Evolutionary conservation across 1,284 basidiomycete genomes (phyloP).

Genomic region (Trichosporon asahii): DNA sequence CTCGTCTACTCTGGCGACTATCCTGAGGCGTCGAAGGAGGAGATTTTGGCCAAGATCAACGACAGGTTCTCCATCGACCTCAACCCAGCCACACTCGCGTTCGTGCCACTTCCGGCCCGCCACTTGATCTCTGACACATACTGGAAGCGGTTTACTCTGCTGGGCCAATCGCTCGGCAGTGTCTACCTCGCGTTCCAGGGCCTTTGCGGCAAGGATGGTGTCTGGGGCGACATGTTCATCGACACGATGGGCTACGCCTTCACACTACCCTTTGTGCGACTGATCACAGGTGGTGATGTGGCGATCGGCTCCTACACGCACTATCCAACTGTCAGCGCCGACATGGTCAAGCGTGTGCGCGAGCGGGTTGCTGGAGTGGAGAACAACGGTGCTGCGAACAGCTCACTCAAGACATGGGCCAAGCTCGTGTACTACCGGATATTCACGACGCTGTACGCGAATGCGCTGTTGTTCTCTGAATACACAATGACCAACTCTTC

Average conservation of each 20-base stretch:
- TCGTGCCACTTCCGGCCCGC: conserved; percentile 72
- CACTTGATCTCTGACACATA: conserved; percentile 72
- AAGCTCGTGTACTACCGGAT: conserved; percentile 88
- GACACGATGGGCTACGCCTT: conserved; percentile 99
- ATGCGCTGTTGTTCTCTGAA: conserved; percentile 68
- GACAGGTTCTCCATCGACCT: conserved; percentile 78
- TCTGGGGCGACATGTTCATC: conserved; percentile 72
- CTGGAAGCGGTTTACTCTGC: conserved; percentile 84
- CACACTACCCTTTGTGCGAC: conserved; percentile 72
- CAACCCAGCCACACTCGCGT: conserved; percentile 63
- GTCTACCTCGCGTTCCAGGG: conserved; percentile 74
- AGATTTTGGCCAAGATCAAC: conserved; percentile 80
- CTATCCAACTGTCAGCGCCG: conserved; percentile 91
- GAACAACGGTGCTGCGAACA: conserved; percentile 66
- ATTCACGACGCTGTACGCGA: conserved; percentile 78
- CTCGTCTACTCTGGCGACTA: conserved; percentile 88
- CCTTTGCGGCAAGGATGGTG: conserved; percentile 48
- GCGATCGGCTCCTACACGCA: conserved; percentile 90
- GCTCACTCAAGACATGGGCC: conserved; percentile 59
- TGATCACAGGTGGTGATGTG: conserved; percentile 58
- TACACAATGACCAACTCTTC: conserved; percentile 85
- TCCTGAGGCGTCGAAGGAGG: conserved; percentile 68
- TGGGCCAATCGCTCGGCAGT: conserved; percentile 87
- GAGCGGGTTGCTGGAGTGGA: conserved; percentile 62
- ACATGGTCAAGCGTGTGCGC: conserved; percentile 83